phyloP scores from a whole-genome alignment of 805 yeast species.

The Metschnikowia lochheadii region DNA sequence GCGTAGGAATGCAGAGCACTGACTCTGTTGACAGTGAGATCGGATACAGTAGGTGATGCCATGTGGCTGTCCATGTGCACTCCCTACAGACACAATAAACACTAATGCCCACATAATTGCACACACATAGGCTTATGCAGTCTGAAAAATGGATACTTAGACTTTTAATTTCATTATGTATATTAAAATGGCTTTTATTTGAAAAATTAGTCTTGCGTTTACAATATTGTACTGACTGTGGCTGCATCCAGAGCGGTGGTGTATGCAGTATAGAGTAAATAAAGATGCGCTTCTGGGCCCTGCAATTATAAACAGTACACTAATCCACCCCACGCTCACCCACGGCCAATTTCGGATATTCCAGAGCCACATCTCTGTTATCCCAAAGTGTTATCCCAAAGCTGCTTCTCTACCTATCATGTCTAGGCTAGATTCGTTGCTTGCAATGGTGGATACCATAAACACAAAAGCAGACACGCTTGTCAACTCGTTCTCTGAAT shows the following conservation, averaged over 20 bases:
- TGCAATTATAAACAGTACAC: not conserved
- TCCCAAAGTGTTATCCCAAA: not conserved
- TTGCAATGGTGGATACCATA: constrained; percentile 30
- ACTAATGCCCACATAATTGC: too few relatives aligned
- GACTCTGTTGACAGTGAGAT: constrained; percentile 24
- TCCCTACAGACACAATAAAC: not conserved
- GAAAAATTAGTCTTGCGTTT: too few relatives aligned
- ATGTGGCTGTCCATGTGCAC: not conserved
- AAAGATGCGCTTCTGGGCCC: not conserved
- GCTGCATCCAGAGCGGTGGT: too few relatives aligned
- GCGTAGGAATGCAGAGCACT: constrained; percentile 16
- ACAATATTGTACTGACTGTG: too few relatives aligned
- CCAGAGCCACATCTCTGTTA: too few relatives aligned
- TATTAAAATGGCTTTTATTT: too few relatives aligned
- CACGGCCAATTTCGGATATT: not conserved
- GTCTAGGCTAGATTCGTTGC: constrained; percentile 27
- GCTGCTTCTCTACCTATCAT: not conserved
- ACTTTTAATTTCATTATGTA: too few relatives aligned
- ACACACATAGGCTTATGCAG: too few relatives aligned
- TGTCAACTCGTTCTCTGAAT: constrained; percentile 20
- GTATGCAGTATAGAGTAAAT: not conserved
- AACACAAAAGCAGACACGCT: constrained; percentile 26
- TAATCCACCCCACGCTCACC: not conserved
- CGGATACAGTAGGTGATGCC: not conserved
- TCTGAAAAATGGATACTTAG: too few relatives aligned